phyloP scores from a whole-genome alignment of 2,329 filamentous ascomycete genomes.

The Sphaerulina musiva region DNA sequence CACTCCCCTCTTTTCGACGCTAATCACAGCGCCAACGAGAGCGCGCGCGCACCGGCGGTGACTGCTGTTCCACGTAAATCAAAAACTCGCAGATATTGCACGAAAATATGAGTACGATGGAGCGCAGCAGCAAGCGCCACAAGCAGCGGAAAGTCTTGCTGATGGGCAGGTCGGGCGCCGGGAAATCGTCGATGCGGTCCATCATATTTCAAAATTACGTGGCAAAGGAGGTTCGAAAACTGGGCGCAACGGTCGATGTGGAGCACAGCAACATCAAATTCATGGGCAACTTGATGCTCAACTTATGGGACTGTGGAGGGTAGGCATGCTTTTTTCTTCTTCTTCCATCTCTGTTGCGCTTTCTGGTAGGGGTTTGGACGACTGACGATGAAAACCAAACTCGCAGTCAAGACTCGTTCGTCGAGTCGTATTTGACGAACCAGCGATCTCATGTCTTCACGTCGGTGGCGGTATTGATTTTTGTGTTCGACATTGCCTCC shows the following conservation, averaged over 20 bases:
- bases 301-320: slow-evolving; percentile 97
- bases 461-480: slow-evolving; percentile 93
- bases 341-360: not conserved
- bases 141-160: slow-evolving; percentile 51
- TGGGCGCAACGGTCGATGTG: slow-evolving; percentile 96
- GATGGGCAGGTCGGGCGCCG: slow-evolving; percentile 89
- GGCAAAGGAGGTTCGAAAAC: slow-evolving; percentile 82
- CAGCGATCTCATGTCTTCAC: slow-evolving; percentile 95
- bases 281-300: slow-evolving; percentile 92
- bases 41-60: not conserved
- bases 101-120: slow-evolving; percentile 25
- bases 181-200: slow-evolving; percentile 96
- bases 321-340: slow-evolving; percentile 35
- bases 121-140: slow-evolving; percentile 41
- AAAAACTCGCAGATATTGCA: not conserved
- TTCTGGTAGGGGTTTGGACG: no score
- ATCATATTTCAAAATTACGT: slow-evolving; percentile 99
- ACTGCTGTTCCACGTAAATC: not conserved
- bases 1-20: not conserved
- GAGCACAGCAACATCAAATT: slow-evolving; percentile 99
- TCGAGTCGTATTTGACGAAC: slow-evolving; percentile 94
- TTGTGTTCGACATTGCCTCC: slow-evolving; percentile 98
- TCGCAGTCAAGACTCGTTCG: slow-evolving; percentile 88
- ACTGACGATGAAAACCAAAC: not conserved
- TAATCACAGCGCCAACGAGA: not conserved